These are phyloP conservation scores for Populus alba DNA, from an alignment of 345 rosid species.

Conservation along the genomic window DNA sequence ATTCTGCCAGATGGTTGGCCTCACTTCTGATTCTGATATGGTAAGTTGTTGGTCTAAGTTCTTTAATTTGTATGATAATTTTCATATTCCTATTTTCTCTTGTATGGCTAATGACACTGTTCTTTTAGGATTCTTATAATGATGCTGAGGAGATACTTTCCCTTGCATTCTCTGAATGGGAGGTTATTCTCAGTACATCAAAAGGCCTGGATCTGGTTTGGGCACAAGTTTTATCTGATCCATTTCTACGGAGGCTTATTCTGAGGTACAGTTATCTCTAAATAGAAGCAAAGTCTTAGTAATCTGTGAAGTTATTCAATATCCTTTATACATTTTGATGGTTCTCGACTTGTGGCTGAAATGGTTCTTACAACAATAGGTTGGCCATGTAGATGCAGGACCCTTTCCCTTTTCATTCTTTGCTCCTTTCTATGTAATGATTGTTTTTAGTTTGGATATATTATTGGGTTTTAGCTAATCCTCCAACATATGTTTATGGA, in stretches of 20 bases:
- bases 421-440: neutral
- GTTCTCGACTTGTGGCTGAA: neutral
- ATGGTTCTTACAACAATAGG: neutral
- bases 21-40: constrained; percentile 41
- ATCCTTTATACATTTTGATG: neutral
- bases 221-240: constrained; percentile 88
- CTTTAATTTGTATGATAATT: neutral
- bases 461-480: neutral
- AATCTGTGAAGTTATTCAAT: neutral
- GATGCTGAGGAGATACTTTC: constrained; percentile 77
- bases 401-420: neutral
- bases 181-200: constrained; percentile 76
- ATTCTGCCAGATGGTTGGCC: constrained; percentile 75
- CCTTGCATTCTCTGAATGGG: constrained; percentile 76
- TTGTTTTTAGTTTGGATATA: neutral
- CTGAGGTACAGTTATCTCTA: constrained; percentile 53
- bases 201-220: constrained; percentile 79
- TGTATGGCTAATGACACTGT: constrained; percentile 7
- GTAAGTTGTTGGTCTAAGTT: constrained; percentile 40
- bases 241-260: constrained; percentile 83
- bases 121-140: constrained; percentile 49
- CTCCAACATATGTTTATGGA: neutral
- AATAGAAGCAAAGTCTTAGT: neutral
- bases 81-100: constrained; percentile 11
- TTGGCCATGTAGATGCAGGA: neutral